Evolutionary conservation across 2,329 filamentous ascomycete species (phyloP), one percentile per base, ranked within the genome.

Genomic region (Fusarium sacchari): DNA sequence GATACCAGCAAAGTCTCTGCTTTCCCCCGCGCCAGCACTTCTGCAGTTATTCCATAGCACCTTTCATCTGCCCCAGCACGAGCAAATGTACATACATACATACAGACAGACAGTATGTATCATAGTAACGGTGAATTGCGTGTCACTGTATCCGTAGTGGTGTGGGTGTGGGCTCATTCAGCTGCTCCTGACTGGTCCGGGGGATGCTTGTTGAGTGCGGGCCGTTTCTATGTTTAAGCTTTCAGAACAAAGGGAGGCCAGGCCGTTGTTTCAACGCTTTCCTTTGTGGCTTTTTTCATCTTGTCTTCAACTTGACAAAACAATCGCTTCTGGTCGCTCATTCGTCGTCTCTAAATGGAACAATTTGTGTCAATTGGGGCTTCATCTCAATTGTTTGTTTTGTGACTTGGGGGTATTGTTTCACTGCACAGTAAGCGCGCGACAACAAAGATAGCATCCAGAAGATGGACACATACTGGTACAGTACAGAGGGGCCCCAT

Each of bases 191-290:
- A 72, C 56, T 76, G 74, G 74, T 34, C 65, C 64, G 65, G 69
- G 55, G 57, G 46, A 59, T 66, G 63, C 50, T 46, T 64, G 64
- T 49, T 50, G 30, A 44, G 42, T 61, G 47, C 72, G 71, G 72
- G 60, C 68, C 72, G 71, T 55, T 55, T 43, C 64, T 58, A 60
- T 59, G 37, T 43, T 57, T 66, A 67, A 67, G 58, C 71, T 72
- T 58, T 72, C 49, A 61, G 59, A 63, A 69, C 55, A 73, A 65
- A 74, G 59, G 63, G 55, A 56, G 47, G 32, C 36, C 32, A 72
- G 60, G 63, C 74, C 66, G 71, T 70, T 76, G 75, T 77, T 77
- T 77, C 75, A 77, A 70, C 56, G 56, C 40, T 49, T 50, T 60
- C 61, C 58, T 67, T 69, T 64, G 63, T 64, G 52, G 67, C 55